These are phyloP conservation scores for Verbascum thapsus DNA, from an alignment of 257 asterid genomes.

Conservation along the genomic window DNA sequence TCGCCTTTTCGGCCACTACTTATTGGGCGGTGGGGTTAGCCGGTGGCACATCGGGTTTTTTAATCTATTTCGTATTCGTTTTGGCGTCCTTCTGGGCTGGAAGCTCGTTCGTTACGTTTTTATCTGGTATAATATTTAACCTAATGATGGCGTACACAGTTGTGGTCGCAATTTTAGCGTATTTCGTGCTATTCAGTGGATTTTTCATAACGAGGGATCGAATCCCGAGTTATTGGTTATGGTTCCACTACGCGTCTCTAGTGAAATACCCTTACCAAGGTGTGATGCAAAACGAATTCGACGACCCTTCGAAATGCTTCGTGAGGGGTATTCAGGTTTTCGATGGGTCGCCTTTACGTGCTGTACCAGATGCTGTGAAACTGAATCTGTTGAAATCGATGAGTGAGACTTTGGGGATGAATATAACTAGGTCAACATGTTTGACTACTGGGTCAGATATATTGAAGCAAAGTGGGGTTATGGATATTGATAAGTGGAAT, in stretches of 20 bases:
- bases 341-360: conserved; percentile 46
- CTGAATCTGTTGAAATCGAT: conserved; percentile 41
- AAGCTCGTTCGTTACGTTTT: conserved; percentile 60
- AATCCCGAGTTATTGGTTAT: conserved; percentile 54
- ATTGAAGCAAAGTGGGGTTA: conserved; percentile 51
- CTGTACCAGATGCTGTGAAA: conserved; percentile 41
- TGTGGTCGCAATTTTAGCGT: conserved; percentile 55
- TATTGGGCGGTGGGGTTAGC: conserved; percentile 57
- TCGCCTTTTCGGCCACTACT: conserved; percentile 44
- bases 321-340: conserved; percentile 55
- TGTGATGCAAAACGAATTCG: conserved; percentile 63
- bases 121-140: conserved; percentile 49
- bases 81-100: conserved; percentile 67
- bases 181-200: conserved; percentile 57
- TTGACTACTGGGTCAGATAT: conserved; percentile 50
- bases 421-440: conserved; percentile 55
- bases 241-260: conserved; percentile 62
- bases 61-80: conserved; percentile 44
- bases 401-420: conserved; percentile 52
- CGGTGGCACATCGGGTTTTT: conserved; percentile 48
- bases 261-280: conserved; percentile 66
- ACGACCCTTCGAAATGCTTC: conserved; percentile 47
- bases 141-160: conserved; percentile 62
- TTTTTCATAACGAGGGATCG: conserved; percentile 51
- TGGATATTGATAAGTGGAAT: conserved; percentile 53